phyloP scores from a whole-genome alignment of 345 rosid species.

The Carallia brachiata region DNA sequence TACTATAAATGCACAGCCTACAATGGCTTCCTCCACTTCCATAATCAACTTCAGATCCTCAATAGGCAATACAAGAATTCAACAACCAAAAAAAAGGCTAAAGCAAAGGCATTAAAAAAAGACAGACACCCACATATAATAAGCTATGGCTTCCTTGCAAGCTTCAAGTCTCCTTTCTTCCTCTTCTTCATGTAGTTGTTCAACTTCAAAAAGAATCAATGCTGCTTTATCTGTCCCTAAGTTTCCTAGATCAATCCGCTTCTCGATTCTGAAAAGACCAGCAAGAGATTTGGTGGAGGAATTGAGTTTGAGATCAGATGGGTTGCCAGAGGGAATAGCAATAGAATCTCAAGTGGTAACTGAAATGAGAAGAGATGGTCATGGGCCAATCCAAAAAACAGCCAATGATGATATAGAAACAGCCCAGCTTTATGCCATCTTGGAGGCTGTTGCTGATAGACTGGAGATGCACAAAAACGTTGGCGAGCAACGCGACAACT shows the following conservation, averaged over 20 bases:
- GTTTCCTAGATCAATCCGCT: conserved; percentile 28
- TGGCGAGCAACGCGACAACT: conserved; percentile 57
- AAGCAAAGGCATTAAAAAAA: neutral
- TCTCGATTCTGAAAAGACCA: conserved; percentile 31
- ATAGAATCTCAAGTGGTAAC: neutral
- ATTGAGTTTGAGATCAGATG: conserved; percentile 3
- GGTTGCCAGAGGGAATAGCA: conserved; percentile 12
- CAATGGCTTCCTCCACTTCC: neutral
- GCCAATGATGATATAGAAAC: neutral
- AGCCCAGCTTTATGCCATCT: conserved; percentile 40
- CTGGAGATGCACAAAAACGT: conserved; percentile 71
- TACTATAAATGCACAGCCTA: conserved; percentile 8
- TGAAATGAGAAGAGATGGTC: neutral
- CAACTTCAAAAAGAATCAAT: conserved; percentile 21
- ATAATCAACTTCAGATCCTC: neutral
- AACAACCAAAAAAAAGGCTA: neutral
- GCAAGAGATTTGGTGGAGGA: conserved; percentile 6
- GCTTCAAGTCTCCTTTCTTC: conserved; percentile 35
- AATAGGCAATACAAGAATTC: neutral
- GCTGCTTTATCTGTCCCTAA: conserved; percentile 48
- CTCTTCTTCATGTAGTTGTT: conserved; percentile 13
- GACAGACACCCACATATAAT: neutral
- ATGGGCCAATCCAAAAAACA: too few species aligned
- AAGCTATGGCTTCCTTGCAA: conserved; percentile 43
- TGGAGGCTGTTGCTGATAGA: conserved; percentile 60